A percentile compares a stretch with the other conserved stretches of the same genome.
Conservation (phyloP, 768 basidiomycete species). For the Panus rudis region DNA sequence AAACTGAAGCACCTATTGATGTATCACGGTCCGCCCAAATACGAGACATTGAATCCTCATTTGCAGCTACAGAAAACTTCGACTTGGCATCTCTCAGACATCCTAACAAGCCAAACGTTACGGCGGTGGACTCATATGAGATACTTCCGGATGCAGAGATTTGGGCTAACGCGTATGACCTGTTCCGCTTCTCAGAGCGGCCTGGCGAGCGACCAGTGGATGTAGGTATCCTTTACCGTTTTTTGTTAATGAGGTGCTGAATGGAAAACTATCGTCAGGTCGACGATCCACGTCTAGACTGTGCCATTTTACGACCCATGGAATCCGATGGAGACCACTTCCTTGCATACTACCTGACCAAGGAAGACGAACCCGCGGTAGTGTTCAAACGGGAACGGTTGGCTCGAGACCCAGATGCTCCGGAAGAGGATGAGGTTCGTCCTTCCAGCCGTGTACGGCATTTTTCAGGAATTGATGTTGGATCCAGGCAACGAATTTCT, state of each 20-base stretch:
- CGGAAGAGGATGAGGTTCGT: conserved; percentile 51
- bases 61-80: conserved; percentile 56
- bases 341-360: conserved; percentile 77
- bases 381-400: conserved; percentile 56
- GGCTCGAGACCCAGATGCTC: conserved; percentile 35
- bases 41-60: conserved; percentile 73
- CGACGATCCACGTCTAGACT: conserved; percentile 76
- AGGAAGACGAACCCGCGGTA: conserved; percentile 64
- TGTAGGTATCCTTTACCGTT: conserved; percentile 31
- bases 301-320: conserved; percentile 82
- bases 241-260: not conserved
- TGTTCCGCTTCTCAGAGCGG: conserved; percentile 80
- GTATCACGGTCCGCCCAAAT: conserved; percentile 71
- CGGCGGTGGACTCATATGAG: conserved; percentile 76
- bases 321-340: conserved; percentile 85
- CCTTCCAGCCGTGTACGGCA: not conserved
- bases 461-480: not conserved
- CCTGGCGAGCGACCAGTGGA: conserved; percentile 74
- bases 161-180: conserved; percentile 86
- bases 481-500: conserved; percentile 59
- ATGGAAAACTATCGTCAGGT: conserved; percentile 36
- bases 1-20: conserved; percentile 46
- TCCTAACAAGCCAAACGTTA: conserved; percentile 71
- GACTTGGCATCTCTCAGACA: conserved; percentile 57
- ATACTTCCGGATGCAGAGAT: conserved; percentile 79